Evolutionary conservation across 1,284 basidiomycete genomes (phyloP).

Genomic region (Ganoderma leucocontextum): DNA sequence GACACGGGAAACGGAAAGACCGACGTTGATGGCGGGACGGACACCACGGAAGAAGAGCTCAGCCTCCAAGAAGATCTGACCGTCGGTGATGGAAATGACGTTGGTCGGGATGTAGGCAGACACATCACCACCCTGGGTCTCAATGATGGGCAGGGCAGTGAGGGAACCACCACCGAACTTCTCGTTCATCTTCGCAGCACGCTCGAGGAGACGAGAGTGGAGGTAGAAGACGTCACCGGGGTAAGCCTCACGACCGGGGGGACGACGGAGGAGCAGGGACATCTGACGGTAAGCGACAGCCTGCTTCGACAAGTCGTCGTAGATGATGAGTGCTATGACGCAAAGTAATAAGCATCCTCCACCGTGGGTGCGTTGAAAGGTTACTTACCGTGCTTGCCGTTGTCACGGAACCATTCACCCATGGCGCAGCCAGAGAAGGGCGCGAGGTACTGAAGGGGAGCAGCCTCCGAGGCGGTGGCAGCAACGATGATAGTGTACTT

Average conservation of each 20-base stretch:
- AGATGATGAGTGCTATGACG: slow-evolving; percentile 90
- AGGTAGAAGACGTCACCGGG: slow-evolving; percentile 99
- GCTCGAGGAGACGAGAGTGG: slow-evolving; percentile 99
- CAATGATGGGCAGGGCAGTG: slow-evolving; percentile 98
- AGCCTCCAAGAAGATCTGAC: slow-evolving; percentile 99
- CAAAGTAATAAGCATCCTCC: neutral
- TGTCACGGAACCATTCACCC: slow-evolving; percentile 99
- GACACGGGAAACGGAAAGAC: slow-evolving; percentile 99
- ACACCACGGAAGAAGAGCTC: slow-evolving; percentile 99
- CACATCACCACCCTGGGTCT: slow-evolving; percentile 99
- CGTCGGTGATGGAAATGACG: slow-evolving; percentile 98
- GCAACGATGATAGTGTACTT: slow-evolving; percentile 99
- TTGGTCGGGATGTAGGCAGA: slow-evolving; percentile 95
- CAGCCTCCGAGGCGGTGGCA: slow-evolving; percentile 98
- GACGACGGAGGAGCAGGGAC: slow-evolving; percentile 99
- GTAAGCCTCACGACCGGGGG: slow-evolving; percentile 99
- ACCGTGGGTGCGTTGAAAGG: slow-evolving; percentile 19
- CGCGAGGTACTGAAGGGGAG: slow-evolving; percentile 98
- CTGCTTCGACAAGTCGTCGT: slow-evolving; percentile 99
- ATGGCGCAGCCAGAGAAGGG: slow-evolving; percentile 99
- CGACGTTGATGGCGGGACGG: slow-evolving; percentile 99
- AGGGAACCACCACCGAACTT: slow-evolving; percentile 97
- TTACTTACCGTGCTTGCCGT: slow-evolving; percentile 89
- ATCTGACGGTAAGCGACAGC: slow-evolving; percentile 99
- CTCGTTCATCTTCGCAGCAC: slow-evolving; percentile 99